These are phyloP conservation scores for Mucor mucedo DNA, from an alignment of 371 early-diverging fungal species.

Conservation along the genomic window DNA sequence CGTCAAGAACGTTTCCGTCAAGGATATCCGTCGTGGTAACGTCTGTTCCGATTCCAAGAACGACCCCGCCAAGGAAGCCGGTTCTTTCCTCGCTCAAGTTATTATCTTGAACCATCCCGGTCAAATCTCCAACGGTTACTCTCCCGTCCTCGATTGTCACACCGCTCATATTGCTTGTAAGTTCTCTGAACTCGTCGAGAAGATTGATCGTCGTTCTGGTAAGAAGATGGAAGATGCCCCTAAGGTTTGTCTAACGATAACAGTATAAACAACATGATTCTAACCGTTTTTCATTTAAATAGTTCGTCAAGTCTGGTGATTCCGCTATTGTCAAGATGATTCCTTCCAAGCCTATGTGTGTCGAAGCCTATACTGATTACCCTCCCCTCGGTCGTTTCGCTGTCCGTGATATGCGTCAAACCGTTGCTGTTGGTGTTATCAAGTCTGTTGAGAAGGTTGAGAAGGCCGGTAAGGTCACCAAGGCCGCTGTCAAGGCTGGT, in stretches of 20 bases:
- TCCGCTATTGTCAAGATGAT: conserved; percentile 95
- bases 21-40: conserved; percentile 96
- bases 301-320: conserved; percentile 92
- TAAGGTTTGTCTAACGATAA: too few relatives aligned
- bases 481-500: conserved; percentile 69
- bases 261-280: not conserved
- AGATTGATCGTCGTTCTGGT: conserved; percentile 97
- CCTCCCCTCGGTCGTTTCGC: conserved; percentile 97
- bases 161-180: conserved; percentile 97
- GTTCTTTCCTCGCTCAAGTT: conserved; percentile 92
- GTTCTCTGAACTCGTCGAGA: conserved; percentile 90
- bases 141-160: conserved; percentile 96
- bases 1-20: conserved; percentile 96
- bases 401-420: conserved; percentile 96
- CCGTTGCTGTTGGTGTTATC: conserved; percentile 96
- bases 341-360: conserved; percentile 96
- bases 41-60: conserved; percentile 97
- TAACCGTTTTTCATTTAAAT: not conserved
- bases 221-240: conserved; percentile 66
- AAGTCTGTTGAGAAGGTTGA: conserved; percentile 89
- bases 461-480: conserved; percentile 69
- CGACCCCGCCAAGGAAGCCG: conserved; percentile 95
- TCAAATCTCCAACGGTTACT: conserved; percentile 89
- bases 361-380: conserved; percentile 92
- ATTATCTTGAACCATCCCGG: conserved; percentile 97